These are phyloP conservation scores for Aristolochia contorta DNA, from an alignment of 164 flowering plant species.

Conservation along the genomic window DNA sequence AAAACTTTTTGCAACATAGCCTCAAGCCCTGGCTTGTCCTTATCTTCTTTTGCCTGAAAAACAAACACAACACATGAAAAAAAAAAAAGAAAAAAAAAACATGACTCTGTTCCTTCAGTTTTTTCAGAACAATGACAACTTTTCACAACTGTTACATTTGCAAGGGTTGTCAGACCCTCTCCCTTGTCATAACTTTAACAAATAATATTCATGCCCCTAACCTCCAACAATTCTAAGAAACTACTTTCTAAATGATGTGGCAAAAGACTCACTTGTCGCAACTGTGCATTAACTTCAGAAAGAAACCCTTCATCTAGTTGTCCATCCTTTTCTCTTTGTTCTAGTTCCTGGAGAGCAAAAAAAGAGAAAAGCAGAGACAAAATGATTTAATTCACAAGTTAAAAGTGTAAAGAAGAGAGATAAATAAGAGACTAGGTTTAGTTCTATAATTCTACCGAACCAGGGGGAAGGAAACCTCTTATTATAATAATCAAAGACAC, in stretches of 20 bases:
- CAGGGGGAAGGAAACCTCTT: too few species aligned
- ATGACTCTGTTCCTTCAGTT: neutral
- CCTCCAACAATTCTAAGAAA: neutral
- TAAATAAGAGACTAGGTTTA: too few species aligned
- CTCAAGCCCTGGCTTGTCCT: constrained; percentile 86
- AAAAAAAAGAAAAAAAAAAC: neutral
- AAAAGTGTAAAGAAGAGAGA: too few species aligned
- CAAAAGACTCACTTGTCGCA: constrained; percentile 58
- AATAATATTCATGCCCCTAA: too few species aligned
- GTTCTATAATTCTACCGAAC: too few species aligned
- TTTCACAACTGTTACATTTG: too few species aligned
- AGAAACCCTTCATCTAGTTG: constrained; percentile 89
- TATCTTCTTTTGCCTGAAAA: constrained; percentile 83
- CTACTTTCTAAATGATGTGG: neutral
- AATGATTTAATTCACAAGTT: too few species aligned
- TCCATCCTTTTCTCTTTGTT: constrained; percentile 77
- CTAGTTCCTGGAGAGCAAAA: constrained; percentile 43
- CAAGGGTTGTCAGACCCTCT: too few species aligned
- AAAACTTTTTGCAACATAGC: constrained; percentile 92
- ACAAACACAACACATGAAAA: constrained; percentile 4
- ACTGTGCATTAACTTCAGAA: constrained; percentile 83
- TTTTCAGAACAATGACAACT: neutral
- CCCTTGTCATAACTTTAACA: too few species aligned
- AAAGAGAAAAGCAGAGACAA: neutral
- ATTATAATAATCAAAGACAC: too few species aligned